Base-by-base conservation (phyloP, 768 basidiomycete genomes). In the Boletales sp. region DNA sequence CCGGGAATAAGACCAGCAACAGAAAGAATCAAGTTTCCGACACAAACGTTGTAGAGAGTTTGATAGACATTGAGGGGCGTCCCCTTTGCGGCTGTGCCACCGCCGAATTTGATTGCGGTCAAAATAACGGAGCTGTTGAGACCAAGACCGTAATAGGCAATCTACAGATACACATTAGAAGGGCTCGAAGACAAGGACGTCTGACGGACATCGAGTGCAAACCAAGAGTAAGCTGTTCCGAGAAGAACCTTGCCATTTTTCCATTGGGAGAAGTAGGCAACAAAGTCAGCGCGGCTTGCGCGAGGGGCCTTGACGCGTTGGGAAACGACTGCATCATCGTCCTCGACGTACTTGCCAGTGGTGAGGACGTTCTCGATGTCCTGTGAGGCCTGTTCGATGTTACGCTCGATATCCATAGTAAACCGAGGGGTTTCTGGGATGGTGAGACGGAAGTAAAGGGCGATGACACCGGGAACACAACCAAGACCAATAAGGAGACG, bases 381-480 rank as follows among this genome's bases (percentile, higher is more conserved):
- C 29, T 76, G 69, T 1, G 81, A 48, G 8, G 90, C 92, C 62
- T 86, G 87, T 36, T 79, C 73, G 39, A 94, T 72, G 66, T 94
- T 92, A 42, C 78, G 75, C 68, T 93, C 90, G 52, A 94, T 80
- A 74, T 94, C 92, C 87, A 94, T 93, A 51, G 92, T 95, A 67
- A 79, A 84, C 48, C 92, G 89, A 24, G 92, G 92, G 0, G 91
- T 94, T 67, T 94, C 91, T 4, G 92, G 90, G 61, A 94, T 93
- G 21, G 91, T 93, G 31, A 94, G 78, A 65, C 92, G 89, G 86
- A 90, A 94, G 74, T 92, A 94, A 44, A 94, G 81, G 17, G 90
- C 91, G 49, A 92, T 63, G 37, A 75, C 76, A 48, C 82, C 92
- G 31, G 92, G 93, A 43, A 95, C 73, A 48, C 85, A 87, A 40